These are phyloP conservation scores for Ochetophila trinervis DNA, from an alignment of 306 rosid genomes.

Conservation along the genomic window DNA sequence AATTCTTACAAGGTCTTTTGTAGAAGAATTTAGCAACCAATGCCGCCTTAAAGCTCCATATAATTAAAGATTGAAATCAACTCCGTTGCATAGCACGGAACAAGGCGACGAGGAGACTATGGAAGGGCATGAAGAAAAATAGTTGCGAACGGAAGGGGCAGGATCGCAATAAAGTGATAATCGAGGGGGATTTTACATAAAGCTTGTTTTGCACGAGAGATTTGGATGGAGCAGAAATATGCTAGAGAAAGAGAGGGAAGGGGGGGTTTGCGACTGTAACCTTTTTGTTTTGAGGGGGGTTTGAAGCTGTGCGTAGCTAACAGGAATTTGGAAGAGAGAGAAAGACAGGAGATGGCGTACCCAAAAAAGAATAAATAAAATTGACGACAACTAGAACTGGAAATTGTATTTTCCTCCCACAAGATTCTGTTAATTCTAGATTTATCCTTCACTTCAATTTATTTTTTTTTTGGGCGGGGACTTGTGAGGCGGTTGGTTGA, in stretches of 20 bases:
- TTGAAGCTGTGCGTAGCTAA: conserved; percentile 26
- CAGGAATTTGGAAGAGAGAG: conserved; percentile 26
- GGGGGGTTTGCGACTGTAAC: conserved; percentile 31
- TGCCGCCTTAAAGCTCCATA: conserved; percentile 23
- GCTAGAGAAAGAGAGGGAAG: conserved; percentile 5
- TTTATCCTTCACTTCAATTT: not conserved
- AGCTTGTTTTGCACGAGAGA: not conserved
- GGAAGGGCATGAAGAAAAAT: conserved; percentile 21
- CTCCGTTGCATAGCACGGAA: conserved; percentile 9
- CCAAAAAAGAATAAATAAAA: conserved; percentile 1
- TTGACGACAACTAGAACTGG: conserved; percentile 5
- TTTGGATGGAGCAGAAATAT: not conserved
- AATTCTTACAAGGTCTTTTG: conserved; percentile 20
- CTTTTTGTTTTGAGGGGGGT: conserved; percentile 23
- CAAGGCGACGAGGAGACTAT: conserved; percentile 14
- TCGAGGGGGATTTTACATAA: conserved; percentile 5
- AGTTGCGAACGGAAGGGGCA: conserved; percentile 16
- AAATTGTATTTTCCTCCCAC: conserved; percentile 11
- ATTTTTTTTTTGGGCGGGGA: not conserved
- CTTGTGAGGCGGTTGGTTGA: too few species aligned
- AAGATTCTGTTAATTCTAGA: not conserved
- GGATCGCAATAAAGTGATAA: conserved; percentile 31
- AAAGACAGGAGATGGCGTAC: conserved; percentile 24
- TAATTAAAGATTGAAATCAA: conserved; percentile 16
- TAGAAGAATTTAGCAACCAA: conserved; percentile 20